A percentile compares a stretch with the other conserved stretches of the same genome.
phyloP scores from a whole-genome alignment of 768 basidiomycete genomes.

The Lepiota subincarnata region DNA sequence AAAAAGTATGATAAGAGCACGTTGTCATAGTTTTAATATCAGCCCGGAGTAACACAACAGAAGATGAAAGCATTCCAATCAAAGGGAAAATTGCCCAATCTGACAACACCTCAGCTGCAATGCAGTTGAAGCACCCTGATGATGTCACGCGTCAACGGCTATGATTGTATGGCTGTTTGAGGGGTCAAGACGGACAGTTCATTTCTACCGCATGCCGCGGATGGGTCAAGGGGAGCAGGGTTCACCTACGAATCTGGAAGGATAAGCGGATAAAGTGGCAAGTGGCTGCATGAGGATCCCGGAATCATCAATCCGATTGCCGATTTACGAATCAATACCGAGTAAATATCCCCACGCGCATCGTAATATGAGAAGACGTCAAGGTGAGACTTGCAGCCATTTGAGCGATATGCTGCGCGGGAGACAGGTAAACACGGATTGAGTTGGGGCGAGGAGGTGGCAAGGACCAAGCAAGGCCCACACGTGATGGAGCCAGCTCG shows the following conservation, averaged over 20 bases:
- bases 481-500: slow-evolving; percentile 6
- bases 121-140: background rate
- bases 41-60: background rate
- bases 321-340: background rate
- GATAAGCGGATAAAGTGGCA: background rate
- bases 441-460: background rate
- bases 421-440: background rate
- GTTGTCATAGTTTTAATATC: background rate
- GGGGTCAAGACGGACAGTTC: too few relatives aligned
- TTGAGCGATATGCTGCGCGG: background rate
- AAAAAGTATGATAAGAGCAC: background rate
- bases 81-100: background rate
- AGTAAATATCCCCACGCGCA: background rate
- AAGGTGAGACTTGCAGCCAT: background rate
- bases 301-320: background rate
- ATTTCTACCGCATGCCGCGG: too few relatives aligned
- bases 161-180: too few relatives aligned
- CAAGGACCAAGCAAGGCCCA: slow-evolving; percentile 1
- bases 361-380: background rate
- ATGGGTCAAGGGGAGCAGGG: background rate
- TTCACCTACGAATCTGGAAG: background rate
- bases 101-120: background rate
- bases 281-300: background rate
- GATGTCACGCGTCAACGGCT: too few relatives aligned
- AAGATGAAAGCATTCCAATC: background rate